A percentile compares a stretch with the other conserved stretches of the same genome.
phyloP scores from a whole-genome alignment of 352 stramenopile genomes.

The Aphanomyces cochlioides region DNA sequence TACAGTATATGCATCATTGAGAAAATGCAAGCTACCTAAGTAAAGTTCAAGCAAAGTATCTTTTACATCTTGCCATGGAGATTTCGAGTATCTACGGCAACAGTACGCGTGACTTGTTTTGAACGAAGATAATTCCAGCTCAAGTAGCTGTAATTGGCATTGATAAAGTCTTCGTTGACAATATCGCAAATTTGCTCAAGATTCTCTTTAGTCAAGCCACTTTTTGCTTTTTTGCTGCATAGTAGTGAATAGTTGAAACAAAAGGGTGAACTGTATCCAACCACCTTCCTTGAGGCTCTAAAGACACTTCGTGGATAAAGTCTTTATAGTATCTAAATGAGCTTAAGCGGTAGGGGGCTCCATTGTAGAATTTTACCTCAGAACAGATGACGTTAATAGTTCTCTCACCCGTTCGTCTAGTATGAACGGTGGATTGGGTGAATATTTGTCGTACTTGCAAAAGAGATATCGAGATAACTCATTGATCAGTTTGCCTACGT shows the following conservation, averaged over 20 bases:
- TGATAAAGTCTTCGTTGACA: background rate
- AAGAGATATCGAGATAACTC: background rate
- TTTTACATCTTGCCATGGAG: background rate
- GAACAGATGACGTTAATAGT: background rate
- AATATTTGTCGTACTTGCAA: background rate
- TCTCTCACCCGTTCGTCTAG: background rate
- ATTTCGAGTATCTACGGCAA: background rate
- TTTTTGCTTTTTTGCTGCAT: background rate
- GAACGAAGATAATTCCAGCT: background rate
- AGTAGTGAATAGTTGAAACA: background rate
- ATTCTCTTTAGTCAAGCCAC: background rate
- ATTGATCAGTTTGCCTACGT: background rate
- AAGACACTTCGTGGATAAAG: background rate
- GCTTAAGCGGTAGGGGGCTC: no score
- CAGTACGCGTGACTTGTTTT: background rate
- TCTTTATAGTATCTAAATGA: background rate
- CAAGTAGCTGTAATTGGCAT: background rate
- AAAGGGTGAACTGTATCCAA: background rate
- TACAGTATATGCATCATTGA: no score
- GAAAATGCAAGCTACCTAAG: background rate
- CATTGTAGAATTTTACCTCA: background rate
- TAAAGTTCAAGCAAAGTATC: background rate
- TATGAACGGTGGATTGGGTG: background rate
- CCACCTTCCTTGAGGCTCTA: background rate
- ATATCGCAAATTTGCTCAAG: background rate